phyloP scores from a whole-genome alignment of 352 stramenopile species.

The Phytophthora fragariae region DNA sequence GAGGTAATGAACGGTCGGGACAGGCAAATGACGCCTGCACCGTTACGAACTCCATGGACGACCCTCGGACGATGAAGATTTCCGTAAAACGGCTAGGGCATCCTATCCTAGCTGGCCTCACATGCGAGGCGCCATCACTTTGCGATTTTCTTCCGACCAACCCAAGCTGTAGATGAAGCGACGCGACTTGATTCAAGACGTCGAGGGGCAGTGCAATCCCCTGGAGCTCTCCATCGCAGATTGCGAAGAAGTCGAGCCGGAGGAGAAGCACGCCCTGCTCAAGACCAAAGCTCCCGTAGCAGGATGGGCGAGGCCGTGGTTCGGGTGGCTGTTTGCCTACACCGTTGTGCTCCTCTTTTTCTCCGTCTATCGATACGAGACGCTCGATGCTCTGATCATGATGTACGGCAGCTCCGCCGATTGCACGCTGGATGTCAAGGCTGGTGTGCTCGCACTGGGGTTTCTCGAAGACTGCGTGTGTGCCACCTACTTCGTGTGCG shows the following conservation, averaged over 20 bases:
- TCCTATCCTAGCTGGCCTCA: neutral
- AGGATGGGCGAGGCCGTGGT: neutral
- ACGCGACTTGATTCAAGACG: neutral
- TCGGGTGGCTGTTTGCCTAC: conserved; percentile 3
- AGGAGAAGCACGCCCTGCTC: neutral
- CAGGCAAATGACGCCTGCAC: neutral
- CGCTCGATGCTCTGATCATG: neutral
- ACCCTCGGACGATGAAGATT: neutral
- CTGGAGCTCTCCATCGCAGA: neutral
- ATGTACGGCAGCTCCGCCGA: neutral
- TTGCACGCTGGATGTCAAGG: neutral
- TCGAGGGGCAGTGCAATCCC: neutral
- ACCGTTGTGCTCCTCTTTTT: neutral
- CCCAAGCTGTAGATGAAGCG: neutral
- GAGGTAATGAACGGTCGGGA: neutral
- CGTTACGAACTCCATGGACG: conserved; percentile 2
- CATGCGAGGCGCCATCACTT: neutral
- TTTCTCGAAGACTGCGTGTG: neutral
- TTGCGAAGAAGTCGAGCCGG: conserved; percentile 1
- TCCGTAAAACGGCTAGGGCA: neutral
- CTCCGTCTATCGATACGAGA: neutral
- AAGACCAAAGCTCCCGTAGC: neutral
- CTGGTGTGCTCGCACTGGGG: neutral
- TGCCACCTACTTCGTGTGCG: conserved; percentile 3
- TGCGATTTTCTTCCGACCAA: neutral